Evolutionary conservation across 31 red algal genomes (phyloP).

Genomic region (Odonthalia washingtoniensis): DNA sequence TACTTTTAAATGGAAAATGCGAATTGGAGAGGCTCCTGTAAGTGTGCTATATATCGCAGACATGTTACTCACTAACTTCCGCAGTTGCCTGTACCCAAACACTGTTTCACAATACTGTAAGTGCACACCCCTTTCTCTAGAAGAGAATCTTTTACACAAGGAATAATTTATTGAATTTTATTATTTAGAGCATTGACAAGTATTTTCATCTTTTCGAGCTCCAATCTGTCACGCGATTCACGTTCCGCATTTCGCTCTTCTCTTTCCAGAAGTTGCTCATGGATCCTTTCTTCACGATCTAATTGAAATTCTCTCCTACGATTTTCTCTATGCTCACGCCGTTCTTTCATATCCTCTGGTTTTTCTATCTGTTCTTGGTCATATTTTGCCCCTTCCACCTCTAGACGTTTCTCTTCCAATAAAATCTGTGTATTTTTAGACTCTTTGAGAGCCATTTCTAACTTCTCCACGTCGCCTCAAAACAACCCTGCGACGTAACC

Average conservation of each 20-base stretch:
- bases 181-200: not conserved
- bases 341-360: not conserved
- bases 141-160: no score
- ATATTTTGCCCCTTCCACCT: not conserved
- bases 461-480: not conserved
- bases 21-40: no score
- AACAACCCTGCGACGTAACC: not conserved
- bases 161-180: not conserved
- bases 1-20: no score
- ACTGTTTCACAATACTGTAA: not conserved
- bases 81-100: not conserved
- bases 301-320: not conserved
- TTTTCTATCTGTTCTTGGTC: not conserved
- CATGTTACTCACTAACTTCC: conserved; percentile 1
- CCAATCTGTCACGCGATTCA: not conserved
- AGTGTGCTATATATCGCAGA: not conserved
- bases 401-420: not conserved
- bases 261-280: no score
- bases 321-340: not conserved
- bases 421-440: not conserved
- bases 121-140: not conserved
- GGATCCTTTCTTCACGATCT: no score
- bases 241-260: no score
- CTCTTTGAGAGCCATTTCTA: not conserved
- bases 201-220: not conserved